Percentiles rank a stretch among this genome's conserved stretches.
phyloP scores from a whole-genome alignment of 345 rosid species.

The Noccaea bulbosa region DNA sequence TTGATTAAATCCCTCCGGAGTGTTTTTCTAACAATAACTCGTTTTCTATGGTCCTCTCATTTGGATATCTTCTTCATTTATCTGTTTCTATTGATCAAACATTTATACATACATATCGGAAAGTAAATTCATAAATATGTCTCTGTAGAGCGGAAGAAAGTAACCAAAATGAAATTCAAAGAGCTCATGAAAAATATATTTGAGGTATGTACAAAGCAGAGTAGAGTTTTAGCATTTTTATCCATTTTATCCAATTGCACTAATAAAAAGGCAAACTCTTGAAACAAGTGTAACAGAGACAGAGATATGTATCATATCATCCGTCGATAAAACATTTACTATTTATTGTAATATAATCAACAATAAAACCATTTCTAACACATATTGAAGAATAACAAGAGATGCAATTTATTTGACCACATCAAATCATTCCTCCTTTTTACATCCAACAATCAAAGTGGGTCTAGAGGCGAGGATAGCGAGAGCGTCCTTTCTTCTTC shows the following conservation, averaged over 20 bases:
- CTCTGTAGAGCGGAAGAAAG: not conserved
- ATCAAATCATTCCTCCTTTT: not conserved
- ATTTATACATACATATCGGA: too few relatives aligned
- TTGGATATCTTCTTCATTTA: not conserved
- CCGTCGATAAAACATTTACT: slow-evolving; percentile 16
- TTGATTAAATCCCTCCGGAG: not conserved
- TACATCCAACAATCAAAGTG: not conserved
- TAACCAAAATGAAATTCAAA: not conserved
- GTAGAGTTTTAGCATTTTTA: not conserved
- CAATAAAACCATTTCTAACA: slow-evolving; percentile 24
- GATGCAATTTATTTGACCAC: slow-evolving; percentile 6
- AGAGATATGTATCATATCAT: not conserved
- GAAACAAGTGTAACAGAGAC: slow-evolving; percentile 21
- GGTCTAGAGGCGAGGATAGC: slow-evolving; percentile 66
- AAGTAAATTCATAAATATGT: not conserved
- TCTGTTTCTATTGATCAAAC: not conserved
- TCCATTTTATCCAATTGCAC: not conserved
- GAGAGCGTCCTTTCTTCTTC: slow-evolving; percentile 85
- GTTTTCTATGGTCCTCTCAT: not conserved
- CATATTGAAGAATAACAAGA: slow-evolving; percentile 9
- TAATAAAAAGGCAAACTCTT: slow-evolving; percentile 3
- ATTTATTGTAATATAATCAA: slow-evolving; percentile 20
- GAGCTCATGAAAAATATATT: not conserved
- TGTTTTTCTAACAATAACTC: too few relatives aligned
- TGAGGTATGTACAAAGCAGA: slow-evolving; percentile 4